phyloP scores from a whole-genome alignment of 768 basidiomycete genomes.

The Mycena vitilis region DNA sequence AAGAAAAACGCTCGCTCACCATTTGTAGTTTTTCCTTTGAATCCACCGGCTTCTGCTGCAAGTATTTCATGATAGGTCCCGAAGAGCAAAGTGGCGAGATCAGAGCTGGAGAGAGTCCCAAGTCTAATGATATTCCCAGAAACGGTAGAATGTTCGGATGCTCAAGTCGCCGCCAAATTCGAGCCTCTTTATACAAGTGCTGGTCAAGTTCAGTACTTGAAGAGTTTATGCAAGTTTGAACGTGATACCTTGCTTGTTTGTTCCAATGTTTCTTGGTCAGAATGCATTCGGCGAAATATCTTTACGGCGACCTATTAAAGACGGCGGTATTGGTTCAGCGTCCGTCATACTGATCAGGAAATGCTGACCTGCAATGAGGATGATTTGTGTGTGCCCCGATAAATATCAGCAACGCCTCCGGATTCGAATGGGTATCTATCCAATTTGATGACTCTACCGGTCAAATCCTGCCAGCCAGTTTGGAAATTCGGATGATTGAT shows the following conservation, averaged over 20 bases:
- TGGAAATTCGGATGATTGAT: too few species aligned
- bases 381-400: slow-evolving; percentile 6
- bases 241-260: slow-evolving; percentile 14
- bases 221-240: neutral
- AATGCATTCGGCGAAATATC: slow-evolving; percentile 29
- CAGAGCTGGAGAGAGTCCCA: slow-evolving; percentile 31
- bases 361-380: neutral
- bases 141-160: slow-evolving; percentile 28
- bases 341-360: too few species aligned
- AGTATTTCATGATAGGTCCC: slow-evolving; percentile 29
- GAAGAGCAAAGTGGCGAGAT: slow-evolving; percentile 28
- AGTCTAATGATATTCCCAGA: slow-evolving; percentile 26
- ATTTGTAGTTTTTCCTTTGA: slow-evolving; percentile 16
- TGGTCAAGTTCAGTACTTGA: neutral
- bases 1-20: neutral
- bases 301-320: slow-evolving; percentile 11
- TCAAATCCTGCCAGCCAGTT: slow-evolving; percentile 9
- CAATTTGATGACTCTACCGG: slow-evolving; percentile 10
- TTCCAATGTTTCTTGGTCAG: slow-evolving; percentile 15
- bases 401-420: slow-evolving; percentile 27
- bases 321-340: too few species aligned
- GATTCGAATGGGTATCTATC: slow-evolving; percentile 25
- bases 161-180: slow-evolving; percentile 16
- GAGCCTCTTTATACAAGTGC: slow-evolving; percentile 14
- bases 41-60: slow-evolving; percentile 7